Evolutionary conservation across 2,329 filamentous ascomycete genomes (phyloP).

Genomic region (Aspergillus latus): DNA sequence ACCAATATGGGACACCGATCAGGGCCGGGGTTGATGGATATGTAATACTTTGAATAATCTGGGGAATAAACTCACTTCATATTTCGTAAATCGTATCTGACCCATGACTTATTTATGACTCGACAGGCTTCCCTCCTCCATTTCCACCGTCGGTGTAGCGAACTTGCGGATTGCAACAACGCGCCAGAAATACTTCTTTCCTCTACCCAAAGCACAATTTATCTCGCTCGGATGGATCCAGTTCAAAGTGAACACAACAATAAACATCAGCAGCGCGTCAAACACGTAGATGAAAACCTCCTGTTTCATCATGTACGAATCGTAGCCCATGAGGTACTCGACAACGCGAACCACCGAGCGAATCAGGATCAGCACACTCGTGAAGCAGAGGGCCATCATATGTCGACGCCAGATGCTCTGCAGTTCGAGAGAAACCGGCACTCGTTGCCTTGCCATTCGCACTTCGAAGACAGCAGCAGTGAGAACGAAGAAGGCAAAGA

Average conservation of each 20-base stretch:
- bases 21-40: no score
- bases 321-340: slow-evolving; percentile 33
- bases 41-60: no score
- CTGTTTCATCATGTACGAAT: slow-evolving; percentile 31
- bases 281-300: slow-evolving; percentile 37
- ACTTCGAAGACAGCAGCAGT: slow-evolving; percentile 26
- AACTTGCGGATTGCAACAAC: slow-evolving; percentile 18
- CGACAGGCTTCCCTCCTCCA: background rate
- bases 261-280: slow-evolving; percentile 33
- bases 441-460: slow-evolving; percentile 33
- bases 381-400: slow-evolving; percentile 32
- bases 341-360: slow-evolving; percentile 33
- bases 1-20: no score
- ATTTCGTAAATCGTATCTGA: background rate
- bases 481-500: slow-evolving; percentile 33
- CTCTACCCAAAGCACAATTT: slow-evolving; percentile 23
- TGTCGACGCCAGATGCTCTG: slow-evolving; percentile 36
- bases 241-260: slow-evolving; percentile 24
- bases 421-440: slow-evolving; percentile 23
- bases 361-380: slow-evolving; percentile 29
- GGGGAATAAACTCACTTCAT: background rate
- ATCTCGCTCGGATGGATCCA: slow-evolving; percentile 29
- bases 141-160: slow-evolving; percentile 3
- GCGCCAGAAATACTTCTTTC: slow-evolving; percentile 18
- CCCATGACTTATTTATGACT: background rate